Percentiles rank a stretch among this genome's conserved stretches.
These are phyloP conservation scores for Chimonanthus salicifolius DNA, from an alignment of 164 flowering plant species.

Conservation along the genomic window DNA sequence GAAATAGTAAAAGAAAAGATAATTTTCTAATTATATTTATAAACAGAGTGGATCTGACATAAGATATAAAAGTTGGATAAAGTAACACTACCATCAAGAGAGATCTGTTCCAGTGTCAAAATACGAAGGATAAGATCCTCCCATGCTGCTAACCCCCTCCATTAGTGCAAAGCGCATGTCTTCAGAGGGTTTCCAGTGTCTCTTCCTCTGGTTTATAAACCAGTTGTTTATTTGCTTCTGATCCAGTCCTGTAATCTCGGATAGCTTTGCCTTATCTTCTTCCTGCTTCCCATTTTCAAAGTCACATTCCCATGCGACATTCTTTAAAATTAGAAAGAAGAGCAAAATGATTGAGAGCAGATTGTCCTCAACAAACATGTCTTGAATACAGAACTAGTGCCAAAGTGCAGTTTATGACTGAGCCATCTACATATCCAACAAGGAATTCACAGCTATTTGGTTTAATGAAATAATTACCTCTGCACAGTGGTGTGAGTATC, in stretches of 20 bases:
- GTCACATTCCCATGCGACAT: not conserved
- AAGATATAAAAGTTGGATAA: not conserved
- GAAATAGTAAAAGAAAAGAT: too few relatives aligned
- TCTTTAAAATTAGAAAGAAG: too few relatives aligned
- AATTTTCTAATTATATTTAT: too few relatives aligned
- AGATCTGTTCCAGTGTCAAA: slow-evolving; percentile 18
- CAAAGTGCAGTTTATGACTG: too few relatives aligned
- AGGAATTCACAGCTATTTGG: too few relatives aligned
- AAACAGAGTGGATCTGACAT: not conserved
- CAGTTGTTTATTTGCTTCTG: slow-evolving; percentile 83
- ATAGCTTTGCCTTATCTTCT: slow-evolving; percentile 50
- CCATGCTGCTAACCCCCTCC: slow-evolving; percentile 30
- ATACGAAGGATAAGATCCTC: slow-evolving; percentile 10
- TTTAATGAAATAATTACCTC: too few relatives aligned
- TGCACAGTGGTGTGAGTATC: too few relatives aligned
- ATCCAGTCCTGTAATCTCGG: slow-evolving; percentile 55
- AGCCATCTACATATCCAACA: too few relatives aligned
- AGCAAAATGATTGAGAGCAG: too few relatives aligned
- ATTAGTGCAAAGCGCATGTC: slow-evolving; percentile 51
- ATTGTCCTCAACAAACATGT: too few relatives aligned
- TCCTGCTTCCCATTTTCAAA: slow-evolving; percentile 34
- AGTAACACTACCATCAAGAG: not conserved
- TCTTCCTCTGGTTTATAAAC: slow-evolving; percentile 82
- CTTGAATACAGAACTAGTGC: too few relatives aligned
- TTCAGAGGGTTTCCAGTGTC: slow-evolving; percentile 77